These are phyloP conservation scores for Aspergillus clavatus DNA, from an alignment of 2,329 filamentous ascomycete species.

Conservation along the genomic window DNA sequence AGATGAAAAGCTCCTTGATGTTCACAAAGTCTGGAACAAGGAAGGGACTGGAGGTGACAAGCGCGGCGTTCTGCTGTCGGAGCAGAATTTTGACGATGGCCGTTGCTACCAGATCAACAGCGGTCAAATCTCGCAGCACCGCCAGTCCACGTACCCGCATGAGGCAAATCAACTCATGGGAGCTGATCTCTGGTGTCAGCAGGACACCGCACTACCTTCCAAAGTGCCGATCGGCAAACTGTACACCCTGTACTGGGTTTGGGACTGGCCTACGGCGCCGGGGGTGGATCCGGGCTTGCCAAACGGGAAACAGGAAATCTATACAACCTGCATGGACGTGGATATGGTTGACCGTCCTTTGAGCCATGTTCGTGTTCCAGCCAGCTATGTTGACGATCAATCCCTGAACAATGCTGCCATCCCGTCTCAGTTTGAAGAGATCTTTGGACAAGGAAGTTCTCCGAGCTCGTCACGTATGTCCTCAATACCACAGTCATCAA, in stretches of 20 bases:
- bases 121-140: slow-evolving; percentile 54
- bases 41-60: slow-evolving; percentile 77
- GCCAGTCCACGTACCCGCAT: slow-evolving; percentile 54
- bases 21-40: slow-evolving; percentile 72
- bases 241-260: slow-evolving; percentile 91
- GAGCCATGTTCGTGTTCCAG: slow-evolving; percentile 9
- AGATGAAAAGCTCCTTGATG: slow-evolving; percentile 56
- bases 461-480: slow-evolving; percentile 1
- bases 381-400: slow-evolving; percentile 30
- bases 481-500: not conserved
- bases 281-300: slow-evolving; percentile 32
- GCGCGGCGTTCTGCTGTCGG: slow-evolving; percentile 69
- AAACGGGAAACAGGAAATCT: slow-evolving; percentile 44
- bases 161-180: slow-evolving; percentile 50
- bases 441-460: slow-evolving; percentile 17
- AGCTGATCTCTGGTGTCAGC: slow-evolving; percentile 70
- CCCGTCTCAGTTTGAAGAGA: slow-evolving; percentile 33
- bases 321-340: slow-evolving; percentile 48
- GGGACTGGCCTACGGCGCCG: slow-evolving; percentile 75
- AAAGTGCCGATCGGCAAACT: slow-evolving; percentile 58
- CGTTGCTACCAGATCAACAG: slow-evolving; percentile 78
- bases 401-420: slow-evolving; percentile 38
- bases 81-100: slow-evolving; percentile 80
- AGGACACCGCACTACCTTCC: slow-evolving; percentile 68
- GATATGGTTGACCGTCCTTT: slow-evolving; percentile 32